phyloP scores from a whole-genome alignment of 2,329 filamentous ascomycete species.

The Aureobasidium namibiae region DNA sequence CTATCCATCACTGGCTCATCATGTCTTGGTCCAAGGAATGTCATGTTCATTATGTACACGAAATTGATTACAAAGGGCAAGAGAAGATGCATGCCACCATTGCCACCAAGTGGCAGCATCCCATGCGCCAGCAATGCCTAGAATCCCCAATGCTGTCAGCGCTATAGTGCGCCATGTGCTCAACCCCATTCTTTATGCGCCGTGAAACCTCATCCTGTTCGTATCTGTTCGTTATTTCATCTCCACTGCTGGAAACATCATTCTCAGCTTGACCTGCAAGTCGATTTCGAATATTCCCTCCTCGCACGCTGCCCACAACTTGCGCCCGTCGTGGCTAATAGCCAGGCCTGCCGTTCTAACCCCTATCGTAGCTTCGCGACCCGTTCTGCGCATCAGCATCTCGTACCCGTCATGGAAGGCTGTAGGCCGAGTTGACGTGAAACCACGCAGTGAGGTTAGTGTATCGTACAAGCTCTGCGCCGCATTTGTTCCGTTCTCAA shows the following conservation, averaged over 20 bases:
- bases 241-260: constrained; percentile 36
- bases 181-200: neutral
- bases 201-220: neutral
- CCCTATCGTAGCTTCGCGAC: constrained; percentile 21
- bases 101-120: neutral
- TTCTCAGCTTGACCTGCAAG: constrained; percentile 56
- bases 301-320: constrained; percentile 44
- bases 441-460: constrained; percentile 5
- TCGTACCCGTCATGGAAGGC: constrained; percentile 8
- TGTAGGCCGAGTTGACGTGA: neutral
- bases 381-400: constrained; percentile 1
- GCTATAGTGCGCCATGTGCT: neutral
- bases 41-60: neutral
- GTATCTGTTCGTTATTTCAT: constrained; percentile 22
- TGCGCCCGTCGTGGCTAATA: constrained; percentile 40
- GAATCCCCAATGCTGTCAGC: neutral
- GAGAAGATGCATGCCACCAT: neutral
- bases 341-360: constrained; percentile 41
- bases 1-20: neutral
- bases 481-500: constrained; percentile 5
- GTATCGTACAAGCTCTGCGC: constrained; percentile 8
- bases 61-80: neutral
- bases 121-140: neutral
- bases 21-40: neutral
- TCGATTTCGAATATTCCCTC: constrained; percentile 69